phyloP scores from a whole-genome alignment of 306 rosid genomes.

The Abrus precatorius region DNA sequence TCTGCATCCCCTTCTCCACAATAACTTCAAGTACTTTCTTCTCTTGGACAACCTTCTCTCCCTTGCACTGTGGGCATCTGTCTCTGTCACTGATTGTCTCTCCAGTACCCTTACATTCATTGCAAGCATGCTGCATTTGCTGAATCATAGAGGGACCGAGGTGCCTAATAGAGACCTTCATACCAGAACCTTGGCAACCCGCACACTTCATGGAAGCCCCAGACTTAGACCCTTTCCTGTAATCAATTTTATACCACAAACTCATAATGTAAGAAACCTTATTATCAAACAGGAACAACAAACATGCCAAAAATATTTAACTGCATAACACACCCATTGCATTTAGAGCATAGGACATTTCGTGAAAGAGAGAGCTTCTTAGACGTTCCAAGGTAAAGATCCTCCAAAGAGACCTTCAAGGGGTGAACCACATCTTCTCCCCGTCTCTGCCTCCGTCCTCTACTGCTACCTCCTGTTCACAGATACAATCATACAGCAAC shows the following conservation, averaged over 20 bases:
- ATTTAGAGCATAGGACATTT: constrained; percentile 80
- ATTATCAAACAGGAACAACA: too few relatives aligned
- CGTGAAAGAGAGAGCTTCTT: constrained; percentile 98
- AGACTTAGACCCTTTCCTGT: constrained; percentile 96
- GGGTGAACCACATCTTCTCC: constrained; percentile 97
- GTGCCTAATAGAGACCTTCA: constrained; percentile 93
- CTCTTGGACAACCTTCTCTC: constrained; percentile 94
- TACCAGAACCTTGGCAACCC: constrained; percentile 95
- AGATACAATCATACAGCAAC: not conserved
- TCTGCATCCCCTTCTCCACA: constrained; percentile 97
- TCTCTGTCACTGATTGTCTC: constrained; percentile 92
- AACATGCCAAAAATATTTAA: not conserved
- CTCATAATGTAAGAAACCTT: not conserved
- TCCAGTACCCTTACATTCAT: constrained; percentile 95
- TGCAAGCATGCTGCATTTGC: constrained; percentile 98
- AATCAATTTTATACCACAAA: not conserved
- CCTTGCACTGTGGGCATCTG: constrained; percentile 89
- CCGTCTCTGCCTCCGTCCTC: constrained; percentile 97
- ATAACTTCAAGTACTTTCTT: constrained; percentile 90
- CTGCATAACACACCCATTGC: constrained; percentile 74
- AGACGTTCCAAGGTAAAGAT: constrained; percentile 80
- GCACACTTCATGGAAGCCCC: constrained; percentile 91
- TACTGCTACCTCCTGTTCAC: constrained; percentile 79
- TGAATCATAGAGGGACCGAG: constrained; percentile 98
- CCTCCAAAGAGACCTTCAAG: constrained; percentile 92